Evolutionary conservation across 2,329 filamentous ascomycete genomes (phyloP).

Genomic region (Monascus ruber): DNA sequence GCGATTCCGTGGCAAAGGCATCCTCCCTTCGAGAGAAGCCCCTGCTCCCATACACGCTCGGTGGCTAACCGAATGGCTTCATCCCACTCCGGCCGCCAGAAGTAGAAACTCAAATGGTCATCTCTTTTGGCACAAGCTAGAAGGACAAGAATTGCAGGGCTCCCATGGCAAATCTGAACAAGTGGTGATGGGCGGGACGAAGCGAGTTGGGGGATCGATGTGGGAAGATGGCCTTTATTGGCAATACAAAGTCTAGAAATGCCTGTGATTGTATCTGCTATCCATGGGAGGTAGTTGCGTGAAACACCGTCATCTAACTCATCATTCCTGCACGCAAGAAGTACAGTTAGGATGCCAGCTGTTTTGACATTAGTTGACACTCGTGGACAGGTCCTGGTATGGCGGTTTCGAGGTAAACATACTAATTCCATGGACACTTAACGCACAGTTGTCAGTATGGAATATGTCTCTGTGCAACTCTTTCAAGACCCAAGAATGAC

Average conservation of each 20-base stretch:
- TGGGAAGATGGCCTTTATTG: conserved; percentile 28
- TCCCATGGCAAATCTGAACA: conserved; percentile 33
- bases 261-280: conserved; percentile 25
- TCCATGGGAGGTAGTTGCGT: conserved; percentile 16
- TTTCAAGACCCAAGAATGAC: conserved; percentile 5
- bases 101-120: conserved; percentile 10
- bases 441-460: conserved; percentile 1
- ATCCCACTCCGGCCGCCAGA: conserved; percentile 30
- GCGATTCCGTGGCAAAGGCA: conserved; percentile 31
- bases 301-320: conserved; percentile 15
- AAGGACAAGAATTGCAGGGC: conserved; percentile 26
- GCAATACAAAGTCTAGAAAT: conserved; percentile 25
- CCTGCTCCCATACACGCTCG: conserved; percentile 30
- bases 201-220: conserved; percentile 20
- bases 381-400: neutral
- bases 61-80: conserved; percentile 20
- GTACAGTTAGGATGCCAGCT: conserved; percentile 27
- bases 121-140: conserved; percentile 22
- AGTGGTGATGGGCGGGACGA: conserved; percentile 16
- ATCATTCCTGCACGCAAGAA: conserved; percentile 23
- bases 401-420: neutral
- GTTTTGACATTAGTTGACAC: neutral
- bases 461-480: neutral
- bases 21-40: conserved; percentile 30
- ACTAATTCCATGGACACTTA: conserved; percentile 21